Conservation (phyloP, 2,329 filamentous ascomycete species). For the Aschersonia sp. region DNA sequence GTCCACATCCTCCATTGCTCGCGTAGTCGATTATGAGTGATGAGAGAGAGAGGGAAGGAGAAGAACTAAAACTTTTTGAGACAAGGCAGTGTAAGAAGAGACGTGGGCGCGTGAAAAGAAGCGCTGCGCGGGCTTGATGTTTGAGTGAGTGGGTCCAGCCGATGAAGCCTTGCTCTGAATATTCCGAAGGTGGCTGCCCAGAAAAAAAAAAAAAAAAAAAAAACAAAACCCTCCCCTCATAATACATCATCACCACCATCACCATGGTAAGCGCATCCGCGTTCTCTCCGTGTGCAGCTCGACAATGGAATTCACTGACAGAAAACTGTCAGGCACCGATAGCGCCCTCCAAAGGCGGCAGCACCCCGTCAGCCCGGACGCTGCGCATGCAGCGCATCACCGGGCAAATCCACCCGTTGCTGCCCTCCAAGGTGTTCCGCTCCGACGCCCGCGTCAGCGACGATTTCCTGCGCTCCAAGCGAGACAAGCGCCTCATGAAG, state of each 20-base stretch:
- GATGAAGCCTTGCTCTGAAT: no score
- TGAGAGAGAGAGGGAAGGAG: background rate
- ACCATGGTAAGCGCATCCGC: background rate
- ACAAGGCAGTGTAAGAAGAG: no score
- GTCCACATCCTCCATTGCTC: constrained; percentile 23
- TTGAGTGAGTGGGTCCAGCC: no score
- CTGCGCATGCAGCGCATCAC: constrained; percentile 38
- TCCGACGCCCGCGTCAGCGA: constrained; percentile 35
- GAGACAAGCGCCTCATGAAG: constrained; percentile 70
- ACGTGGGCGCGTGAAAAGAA: no score
- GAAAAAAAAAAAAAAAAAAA: background rate
- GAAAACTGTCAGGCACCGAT: constrained; percentile 10
- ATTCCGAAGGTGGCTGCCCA: no score
- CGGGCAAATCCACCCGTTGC: constrained; percentile 31
- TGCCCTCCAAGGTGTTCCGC: constrained; percentile 37
- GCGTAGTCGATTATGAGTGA: background rate
- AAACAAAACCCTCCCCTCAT: background rate
- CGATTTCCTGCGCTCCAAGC: constrained; percentile 57
- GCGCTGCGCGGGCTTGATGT: no score
- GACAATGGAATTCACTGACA: no score
- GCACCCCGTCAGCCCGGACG: constrained; percentile 40
- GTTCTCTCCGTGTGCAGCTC: background rate
- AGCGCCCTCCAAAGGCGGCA: constrained; percentile 21
- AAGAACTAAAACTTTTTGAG: background rate
- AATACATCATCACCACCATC: background rate